These are phyloP conservation scores for Xylaria sp. DNA, from an alignment of 2,329 filamentous ascomycete species.

Conservation along the genomic window DNA sequence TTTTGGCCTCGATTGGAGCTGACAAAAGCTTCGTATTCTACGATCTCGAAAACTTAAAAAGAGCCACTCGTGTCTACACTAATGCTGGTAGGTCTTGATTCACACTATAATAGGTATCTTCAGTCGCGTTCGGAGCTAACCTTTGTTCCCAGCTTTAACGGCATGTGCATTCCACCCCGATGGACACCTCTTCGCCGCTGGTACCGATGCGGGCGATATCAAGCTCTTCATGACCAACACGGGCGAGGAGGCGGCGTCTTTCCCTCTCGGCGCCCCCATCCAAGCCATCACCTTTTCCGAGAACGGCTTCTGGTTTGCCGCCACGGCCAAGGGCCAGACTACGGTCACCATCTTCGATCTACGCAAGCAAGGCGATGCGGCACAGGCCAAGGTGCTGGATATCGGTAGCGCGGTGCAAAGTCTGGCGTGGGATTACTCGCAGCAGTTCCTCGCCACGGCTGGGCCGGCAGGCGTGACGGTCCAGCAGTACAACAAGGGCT, in stretches of 20 bases:
- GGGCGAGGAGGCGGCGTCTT: conserved; percentile 79
- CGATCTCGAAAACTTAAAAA: conserved; percentile 74
- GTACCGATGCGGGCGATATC: conserved; percentile 81
- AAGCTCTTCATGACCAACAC: conserved; percentile 90
- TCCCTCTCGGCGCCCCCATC: conserved; percentile 75
- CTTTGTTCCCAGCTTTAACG: conserved; percentile 69
- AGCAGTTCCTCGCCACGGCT: conserved; percentile 87
- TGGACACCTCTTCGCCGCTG: conserved; percentile 90
- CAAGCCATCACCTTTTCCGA: conserved; percentile 88
- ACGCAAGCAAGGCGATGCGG: conserved; percentile 86
- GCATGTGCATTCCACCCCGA: conserved; percentile 92
- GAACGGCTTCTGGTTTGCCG: conserved; percentile 96
- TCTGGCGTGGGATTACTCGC: conserved; percentile 92
- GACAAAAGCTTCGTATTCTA: conserved; percentile 96
- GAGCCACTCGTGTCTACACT: conserved; percentile 81
- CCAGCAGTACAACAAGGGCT: conserved; percentile 87
- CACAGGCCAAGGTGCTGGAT: conserved; percentile 85
- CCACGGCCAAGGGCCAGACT: conserved; percentile 79
- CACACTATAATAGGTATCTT: not conserved
- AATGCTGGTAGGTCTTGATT: conserved; percentile 74
- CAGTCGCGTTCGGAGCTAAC: conserved; percentile 5
- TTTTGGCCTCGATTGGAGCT: conserved; percentile 86
- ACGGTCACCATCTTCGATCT: conserved; percentile 90
- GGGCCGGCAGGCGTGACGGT: conserved; percentile 85
- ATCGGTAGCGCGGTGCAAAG: conserved; percentile 80